phyloP scores from a whole-genome alignment of 23 red algal genomes.

The Cyanidium caldarium region DNA sequence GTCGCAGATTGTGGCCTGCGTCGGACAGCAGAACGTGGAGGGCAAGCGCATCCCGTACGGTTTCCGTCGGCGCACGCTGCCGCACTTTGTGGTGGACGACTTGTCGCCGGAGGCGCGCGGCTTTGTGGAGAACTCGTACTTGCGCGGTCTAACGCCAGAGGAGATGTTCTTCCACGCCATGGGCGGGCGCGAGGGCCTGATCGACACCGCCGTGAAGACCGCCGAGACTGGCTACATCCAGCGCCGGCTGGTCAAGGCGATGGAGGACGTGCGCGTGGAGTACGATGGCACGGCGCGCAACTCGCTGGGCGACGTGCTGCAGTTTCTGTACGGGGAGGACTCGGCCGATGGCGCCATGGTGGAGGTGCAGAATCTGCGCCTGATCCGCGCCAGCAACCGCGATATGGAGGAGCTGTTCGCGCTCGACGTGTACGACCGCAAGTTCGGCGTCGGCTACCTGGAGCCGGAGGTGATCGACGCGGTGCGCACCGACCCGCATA shows the following conservation, averaged over 20 bases:
- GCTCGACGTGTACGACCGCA: slow-evolving; percentile 40
- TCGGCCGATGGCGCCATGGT: slow-evolving; percentile 72
- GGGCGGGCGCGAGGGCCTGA: slow-evolving; percentile 97
- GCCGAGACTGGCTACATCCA: slow-evolving; percentile 99
- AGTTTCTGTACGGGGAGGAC: slow-evolving; percentile 99
- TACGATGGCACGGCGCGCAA: slow-evolving; percentile 96
- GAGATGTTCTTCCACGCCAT: slow-evolving; percentile 99
- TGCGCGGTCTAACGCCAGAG: slow-evolving; percentile 65
- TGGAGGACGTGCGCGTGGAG: slow-evolving; percentile 91
- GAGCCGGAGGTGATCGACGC: slow-evolving; percentile 44
- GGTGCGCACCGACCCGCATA: slow-evolving; percentile 58
- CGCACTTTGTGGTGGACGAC: slow-evolving; percentile 91
- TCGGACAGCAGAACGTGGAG: slow-evolving; percentile 98
- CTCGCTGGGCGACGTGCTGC: slow-evolving; percentile 55
- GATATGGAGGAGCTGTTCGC: slow-evolving; percentile 39
- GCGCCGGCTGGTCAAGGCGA: slow-evolving; percentile 83
- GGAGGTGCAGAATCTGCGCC: slow-evolving; percentile 59
- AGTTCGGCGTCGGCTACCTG: slow-evolving; percentile 66
- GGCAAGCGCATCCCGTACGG: slow-evolving; percentile 95
- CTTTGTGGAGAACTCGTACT: slow-evolving; percentile 96
- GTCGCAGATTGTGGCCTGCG: slow-evolving; percentile 94
- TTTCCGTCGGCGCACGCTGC: slow-evolving; percentile 69
- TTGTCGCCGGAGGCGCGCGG: slow-evolving; percentile 83
- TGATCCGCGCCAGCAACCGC: slow-evolving; percentile 38
- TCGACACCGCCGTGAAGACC: slow-evolving; percentile 99